A percentile compares a stretch with the other conserved stretches of the same genome.
These are phyloP conservation scores for Truncatella angustata DNA, from an alignment of 2,329 filamentous ascomycete genomes.

Conservation along the genomic window DNA sequence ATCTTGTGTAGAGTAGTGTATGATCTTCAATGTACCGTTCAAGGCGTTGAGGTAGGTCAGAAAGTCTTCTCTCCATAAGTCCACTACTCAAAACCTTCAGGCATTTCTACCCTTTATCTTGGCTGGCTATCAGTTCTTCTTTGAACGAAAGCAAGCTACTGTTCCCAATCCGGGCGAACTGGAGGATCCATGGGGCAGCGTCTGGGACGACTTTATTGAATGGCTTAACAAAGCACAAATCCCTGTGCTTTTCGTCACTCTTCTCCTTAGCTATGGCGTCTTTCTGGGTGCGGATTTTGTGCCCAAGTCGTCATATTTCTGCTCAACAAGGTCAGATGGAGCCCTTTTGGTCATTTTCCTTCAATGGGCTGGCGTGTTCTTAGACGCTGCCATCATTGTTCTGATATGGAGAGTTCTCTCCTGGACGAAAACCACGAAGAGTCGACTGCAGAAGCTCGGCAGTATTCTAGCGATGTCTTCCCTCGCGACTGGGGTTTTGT, in stretches of 20 bases:
- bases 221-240: constrained; percentile 45
- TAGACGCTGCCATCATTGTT: constrained; percentile 47
- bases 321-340: constrained; percentile 42
- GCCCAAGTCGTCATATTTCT: constrained; percentile 49
- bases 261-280: constrained; percentile 42
- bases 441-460: constrained; percentile 44
- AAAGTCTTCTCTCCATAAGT: not conserved
- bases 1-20: constrained; percentile 43
- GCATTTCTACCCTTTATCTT: constrained; percentile 46
- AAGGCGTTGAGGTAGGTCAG: constrained; percentile 45
- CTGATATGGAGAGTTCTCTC: constrained; percentile 50
- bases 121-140: constrained; percentile 43
- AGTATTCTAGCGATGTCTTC: constrained; percentile 41
- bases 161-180: constrained; percentile 42
- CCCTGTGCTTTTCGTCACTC: constrained; percentile 32
- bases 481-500: constrained; percentile 35
- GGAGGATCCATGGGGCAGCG: constrained; percentile 41
- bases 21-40: constrained; percentile 48
- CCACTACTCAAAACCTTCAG: constrained; percentile 24
- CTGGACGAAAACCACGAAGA: constrained; percentile 48
- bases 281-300: constrained; percentile 38
- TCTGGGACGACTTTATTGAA: constrained; percentile 44
- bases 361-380: constrained; percentile 42
- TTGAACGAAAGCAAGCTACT: constrained; percentile 24
- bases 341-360: constrained; percentile 33